These are phyloP conservation scores for Wakefieldia striispora DNA, from an alignment of 768 basidiomycete genomes.

Conservation along the genomic window DNA sequence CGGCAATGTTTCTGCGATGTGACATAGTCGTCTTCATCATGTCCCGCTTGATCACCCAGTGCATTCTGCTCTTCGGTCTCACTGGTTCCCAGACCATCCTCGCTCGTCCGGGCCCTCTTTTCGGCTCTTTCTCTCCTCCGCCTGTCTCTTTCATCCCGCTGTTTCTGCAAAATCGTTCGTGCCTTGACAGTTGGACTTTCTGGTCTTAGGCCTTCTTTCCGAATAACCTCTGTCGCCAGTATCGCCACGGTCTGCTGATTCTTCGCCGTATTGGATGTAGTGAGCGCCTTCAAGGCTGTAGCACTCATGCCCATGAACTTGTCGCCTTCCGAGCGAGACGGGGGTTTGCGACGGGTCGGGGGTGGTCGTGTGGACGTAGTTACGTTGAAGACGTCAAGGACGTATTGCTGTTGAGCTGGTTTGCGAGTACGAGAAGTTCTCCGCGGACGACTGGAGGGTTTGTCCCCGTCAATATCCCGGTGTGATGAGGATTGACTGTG, in stretches of 20 bases:
- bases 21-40: constrained; percentile 29
- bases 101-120: constrained; percentile 52
- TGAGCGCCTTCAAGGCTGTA: constrained; percentile 66
- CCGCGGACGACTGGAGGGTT: constrained; percentile 30
- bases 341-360: constrained; percentile 45
- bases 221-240: constrained; percentile 68
- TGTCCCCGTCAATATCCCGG: constrained; percentile 8
- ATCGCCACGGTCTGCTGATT: constrained; percentile 67
- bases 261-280: constrained; percentile 64
- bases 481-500: constrained; percentile 6
- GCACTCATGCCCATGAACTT: constrained; percentile 67
- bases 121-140: constrained; percentile 58
- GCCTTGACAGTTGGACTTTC: constrained; percentile 79
- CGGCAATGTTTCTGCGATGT: constrained; percentile 43
- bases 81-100: constrained; percentile 25
- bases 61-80: constrained; percentile 32
- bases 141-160: constrained; percentile 58
- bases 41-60: constrained; percentile 7
- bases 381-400: constrained; percentile 39
- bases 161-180: constrained; percentile 62
- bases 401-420: constrained; percentile 32
- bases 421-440: constrained; percentile 55
- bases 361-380: constrained; percentile 27
- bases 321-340: constrained; percentile 34
- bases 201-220: constrained; percentile 67